Percentiles rank a stretch among this genome's conserved stretches.
Conservation (phyloP, 2,329 filamentous ascomycete species). For the Claviceps monticola region DNA sequence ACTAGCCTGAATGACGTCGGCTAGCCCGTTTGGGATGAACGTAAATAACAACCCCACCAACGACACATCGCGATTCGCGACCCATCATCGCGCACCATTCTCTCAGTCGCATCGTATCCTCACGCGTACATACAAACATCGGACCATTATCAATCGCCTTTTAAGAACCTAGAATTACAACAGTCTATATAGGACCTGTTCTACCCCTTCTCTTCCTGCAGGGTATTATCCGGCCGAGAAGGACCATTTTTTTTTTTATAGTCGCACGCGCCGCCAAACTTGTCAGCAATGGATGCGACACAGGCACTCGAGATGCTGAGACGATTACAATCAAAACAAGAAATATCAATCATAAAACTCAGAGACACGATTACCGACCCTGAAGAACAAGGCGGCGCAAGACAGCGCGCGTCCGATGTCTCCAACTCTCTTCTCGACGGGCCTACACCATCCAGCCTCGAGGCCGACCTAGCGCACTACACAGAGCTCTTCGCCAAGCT, state of each 20-base stretch:
- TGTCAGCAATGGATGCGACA: slow-evolving; percentile 20
- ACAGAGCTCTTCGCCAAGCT: slow-evolving; percentile 92
- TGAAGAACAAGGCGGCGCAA: slow-evolving; percentile 17
- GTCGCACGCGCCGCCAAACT: slow-evolving; percentile 10
- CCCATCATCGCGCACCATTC: background rate
- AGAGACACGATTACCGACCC: slow-evolving; percentile 58
- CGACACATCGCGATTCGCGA: background rate
- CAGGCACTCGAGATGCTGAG: slow-evolving; percentile 34
- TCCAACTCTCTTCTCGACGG: slow-evolving; percentile 51
- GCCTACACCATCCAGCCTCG: slow-evolving; percentile 60
- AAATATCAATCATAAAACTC: slow-evolving; percentile 63
- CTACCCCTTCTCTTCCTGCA: background rate
- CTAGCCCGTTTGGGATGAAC: slow-evolving; percentile 6
- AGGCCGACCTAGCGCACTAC: slow-evolving; percentile 79
- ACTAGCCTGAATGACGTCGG: background rate
- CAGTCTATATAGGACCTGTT: background rate
- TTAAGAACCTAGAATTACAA: background rate
- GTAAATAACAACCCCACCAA: slow-evolving; percentile 6
- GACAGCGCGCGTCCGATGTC: slow-evolving; percentile 55
- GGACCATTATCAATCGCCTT: background rate
- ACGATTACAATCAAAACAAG: slow-evolving; percentile 40
- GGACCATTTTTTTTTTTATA: background rate
- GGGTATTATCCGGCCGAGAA: background rate
- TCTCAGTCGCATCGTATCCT: background rate
- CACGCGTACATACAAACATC: background rate